These are phyloP conservation scores for Claviceps humidiphila DNA, from an alignment of 2,329 filamentous ascomycete genomes.

Conservation along the genomic window DNA sequence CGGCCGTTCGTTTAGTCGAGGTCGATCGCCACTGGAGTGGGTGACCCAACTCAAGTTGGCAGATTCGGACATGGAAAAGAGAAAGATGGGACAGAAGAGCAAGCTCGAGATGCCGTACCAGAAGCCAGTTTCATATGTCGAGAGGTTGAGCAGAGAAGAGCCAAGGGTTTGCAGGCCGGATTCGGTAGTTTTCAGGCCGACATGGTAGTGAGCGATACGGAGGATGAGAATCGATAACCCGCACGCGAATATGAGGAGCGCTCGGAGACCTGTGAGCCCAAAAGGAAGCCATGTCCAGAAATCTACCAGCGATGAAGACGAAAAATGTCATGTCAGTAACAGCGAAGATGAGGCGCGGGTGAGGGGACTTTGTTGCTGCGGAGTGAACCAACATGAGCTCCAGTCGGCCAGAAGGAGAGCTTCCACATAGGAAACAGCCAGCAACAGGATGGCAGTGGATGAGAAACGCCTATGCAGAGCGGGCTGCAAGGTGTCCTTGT, in stretches of 20 bases:
- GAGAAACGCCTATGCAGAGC: conserved; percentile 78
- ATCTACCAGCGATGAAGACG: conserved; percentile 30
- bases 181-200: conserved; percentile 56
- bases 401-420: conserved; percentile 57
- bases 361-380: not conserved
- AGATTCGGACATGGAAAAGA: conserved; percentile 51
- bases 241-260: conserved; percentile 62
- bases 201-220: conserved; percentile 71
- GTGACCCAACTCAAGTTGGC: conserved; percentile 62
- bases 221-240: conserved; percentile 70
- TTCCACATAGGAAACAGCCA: conserved; percentile 60
- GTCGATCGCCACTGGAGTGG: conserved; percentile 55
- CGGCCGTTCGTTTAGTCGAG: conserved; percentile 72
- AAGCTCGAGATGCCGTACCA: conserved; percentile 70
- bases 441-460: conserved; percentile 55
- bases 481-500: conserved; percentile 85
- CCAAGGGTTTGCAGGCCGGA: conserved; percentile 54
- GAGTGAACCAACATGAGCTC: conserved; percentile 46
- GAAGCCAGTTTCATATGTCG: conserved; percentile 54
- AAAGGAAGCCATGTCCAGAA: conserved; percentile 83
- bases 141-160: conserved; percentile 41
- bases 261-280: conserved; percentile 60
- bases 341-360: not conserved
- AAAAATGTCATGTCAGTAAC: not conserved
- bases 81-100: conserved; percentile 68